Evolutionary conservation across 179 eudicot genomes (phyloP).

Genomic region (Monotropa hypopitys): DNA sequence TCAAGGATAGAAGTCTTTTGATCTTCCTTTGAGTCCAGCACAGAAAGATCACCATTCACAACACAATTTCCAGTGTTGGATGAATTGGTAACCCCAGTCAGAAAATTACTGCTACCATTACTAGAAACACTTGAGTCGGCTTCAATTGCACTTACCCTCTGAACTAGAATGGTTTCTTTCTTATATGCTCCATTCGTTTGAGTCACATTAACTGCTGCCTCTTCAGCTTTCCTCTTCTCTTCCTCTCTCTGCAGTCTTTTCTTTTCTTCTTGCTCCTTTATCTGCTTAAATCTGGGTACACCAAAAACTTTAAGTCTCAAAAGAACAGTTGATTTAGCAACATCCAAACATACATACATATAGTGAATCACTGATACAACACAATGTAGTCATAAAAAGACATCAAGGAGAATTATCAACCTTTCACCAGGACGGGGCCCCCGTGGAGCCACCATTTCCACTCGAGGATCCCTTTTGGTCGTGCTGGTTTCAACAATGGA

Average conservation of each 20-base stretch:
- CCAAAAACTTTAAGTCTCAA: neutral
- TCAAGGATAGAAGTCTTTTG: slow-evolving; percentile 9
- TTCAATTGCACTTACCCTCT: slow-evolving; percentile 15
- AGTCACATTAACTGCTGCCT: slow-evolving; percentile 14
- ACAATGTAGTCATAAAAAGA: neutral
- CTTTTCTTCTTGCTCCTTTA: slow-evolving; percentile 84
- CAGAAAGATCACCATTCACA: slow-evolving; percentile 30
- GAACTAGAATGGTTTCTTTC: slow-evolving; percentile 22
- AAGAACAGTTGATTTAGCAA: neutral
- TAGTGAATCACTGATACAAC: neutral
- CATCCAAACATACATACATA: neutral
- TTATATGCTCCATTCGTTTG: slow-evolving; percentile 15
- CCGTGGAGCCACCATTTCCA: slow-evolving; percentile 28
- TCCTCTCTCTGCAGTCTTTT: slow-evolving; percentile 49
- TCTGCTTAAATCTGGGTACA: slow-evolving; percentile 49
- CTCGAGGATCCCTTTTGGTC: slow-evolving; percentile 15
- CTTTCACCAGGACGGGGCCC: slow-evolving; percentile 86
- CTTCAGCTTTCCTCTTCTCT: slow-evolving; percentile 38
- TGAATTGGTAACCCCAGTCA: slow-evolving; percentile 10
- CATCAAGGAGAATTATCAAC: slow-evolving; percentile 19
- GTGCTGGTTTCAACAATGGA: slow-evolving; percentile 23
- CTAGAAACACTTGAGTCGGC: slow-evolving; percentile 14
- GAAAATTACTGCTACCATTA: slow-evolving; percentile 11
- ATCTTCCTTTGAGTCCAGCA: slow-evolving; percentile 21
- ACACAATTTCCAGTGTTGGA: slow-evolving; percentile 13